Percentiles rank a stretch among this genome's conserved stretches.
Conservation (phyloP, 352 stramenopile species). For the Globisporangium sylvaticum region DNA sequence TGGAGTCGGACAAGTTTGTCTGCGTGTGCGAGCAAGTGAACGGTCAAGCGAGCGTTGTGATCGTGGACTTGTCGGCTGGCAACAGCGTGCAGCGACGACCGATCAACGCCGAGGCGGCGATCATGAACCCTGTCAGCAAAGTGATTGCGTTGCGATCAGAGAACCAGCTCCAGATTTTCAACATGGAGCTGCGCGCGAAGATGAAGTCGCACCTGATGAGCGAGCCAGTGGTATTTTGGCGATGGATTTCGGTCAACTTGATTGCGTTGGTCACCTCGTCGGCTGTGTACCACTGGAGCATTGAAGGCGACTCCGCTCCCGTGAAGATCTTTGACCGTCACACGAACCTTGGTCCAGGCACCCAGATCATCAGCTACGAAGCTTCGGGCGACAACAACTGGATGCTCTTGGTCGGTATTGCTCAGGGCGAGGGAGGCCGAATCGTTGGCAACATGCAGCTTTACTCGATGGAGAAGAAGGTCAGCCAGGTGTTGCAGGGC, state of each 20-base stretch:
- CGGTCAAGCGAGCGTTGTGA: slow-evolving; percentile 87
- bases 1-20: slow-evolving; percentile 98
- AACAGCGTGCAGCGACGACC: slow-evolving; percentile 91
- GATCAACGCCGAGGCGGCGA: slow-evolving; percentile 98
- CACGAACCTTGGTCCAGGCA: slow-evolving; percentile 89
- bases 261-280: slow-evolving; percentile 97
- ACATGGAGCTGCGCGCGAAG: slow-evolving; percentile 99
- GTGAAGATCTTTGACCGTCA: slow-evolving; percentile 98
- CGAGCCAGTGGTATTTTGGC: slow-evolving; percentile 97
- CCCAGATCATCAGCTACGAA: slow-evolving; percentile 99
- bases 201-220: slow-evolving; percentile 95
- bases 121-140: slow-evolving; percentile 98
- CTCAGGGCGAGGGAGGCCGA: slow-evolving; percentile 89
- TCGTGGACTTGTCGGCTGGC: slow-evolving; percentile 88
- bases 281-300: slow-evolving; percentile 97
- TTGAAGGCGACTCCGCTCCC: slow-evolving; percentile 90
- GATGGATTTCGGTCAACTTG: slow-evolving; percentile 96
- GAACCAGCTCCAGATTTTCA: slow-evolving; percentile 99
- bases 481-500: slow-evolving; percentile 97
- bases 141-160: slow-evolving; percentile 85
- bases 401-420: slow-evolving; percentile 98
- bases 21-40: slow-evolving; percentile 91
- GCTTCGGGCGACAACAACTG: slow-evolving; percentile 97
- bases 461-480: slow-evolving; percentile 98
- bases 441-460: slow-evolving; percentile 98